Evolutionary conservation across 2,329 filamentous ascomycete species (phyloP).

Genomic region (Verticillium dahliae): DNA sequence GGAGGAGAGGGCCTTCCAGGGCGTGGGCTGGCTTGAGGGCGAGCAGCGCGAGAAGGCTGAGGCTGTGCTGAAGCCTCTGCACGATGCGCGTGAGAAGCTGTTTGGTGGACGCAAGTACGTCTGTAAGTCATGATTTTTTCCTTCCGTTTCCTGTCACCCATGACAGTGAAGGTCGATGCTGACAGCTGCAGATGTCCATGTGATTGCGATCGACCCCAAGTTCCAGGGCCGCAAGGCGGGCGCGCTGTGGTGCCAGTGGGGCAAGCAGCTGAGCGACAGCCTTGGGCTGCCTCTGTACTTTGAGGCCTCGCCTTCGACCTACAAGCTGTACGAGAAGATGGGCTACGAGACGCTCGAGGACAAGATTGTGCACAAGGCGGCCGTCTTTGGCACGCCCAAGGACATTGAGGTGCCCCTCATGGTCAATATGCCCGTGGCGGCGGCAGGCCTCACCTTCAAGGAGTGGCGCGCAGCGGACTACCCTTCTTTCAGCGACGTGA

Average conservation of each 20-base stretch:
- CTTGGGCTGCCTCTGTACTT: slow-evolving; percentile 34
- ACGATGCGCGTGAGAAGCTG: slow-evolving; percentile 31
- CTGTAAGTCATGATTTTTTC: slow-evolving; percentile 25
- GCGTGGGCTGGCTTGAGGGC: slow-evolving; percentile 38
- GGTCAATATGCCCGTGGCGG: slow-evolving; percentile 30
- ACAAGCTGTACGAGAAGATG: slow-evolving; percentile 36
- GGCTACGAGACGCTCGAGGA: slow-evolving; percentile 34
- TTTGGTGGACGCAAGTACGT: slow-evolving; percentile 31
- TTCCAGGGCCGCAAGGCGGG: slow-evolving; percentile 36
- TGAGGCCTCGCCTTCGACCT: slow-evolving; percentile 35
- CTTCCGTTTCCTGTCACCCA: background rate
- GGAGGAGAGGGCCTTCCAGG: slow-evolving; percentile 35
- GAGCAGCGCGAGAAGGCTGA: slow-evolving; percentile 35
- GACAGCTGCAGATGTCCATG: slow-evolving; percentile 25
- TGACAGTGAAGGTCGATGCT: background rate
- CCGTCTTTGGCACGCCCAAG: slow-evolving; percentile 22
- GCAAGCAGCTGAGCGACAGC: slow-evolving; percentile 26
- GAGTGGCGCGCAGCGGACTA: slow-evolving; percentile 20
- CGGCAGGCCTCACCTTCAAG: slow-evolving; percentile 23
- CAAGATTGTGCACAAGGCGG: slow-evolving; percentile 29
- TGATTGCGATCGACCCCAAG: slow-evolving; percentile 36
- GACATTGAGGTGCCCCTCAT: slow-evolving; percentile 33
- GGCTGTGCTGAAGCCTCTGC: slow-evolving; percentile 31
- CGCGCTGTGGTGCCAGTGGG: slow-evolving; percentile 32
- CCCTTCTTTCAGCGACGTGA: slow-evolving; percentile 8